Base-by-base conservation (phyloP, 805 yeast genomes). In the Zygosaccharomyces gambellarensis region DNA sequence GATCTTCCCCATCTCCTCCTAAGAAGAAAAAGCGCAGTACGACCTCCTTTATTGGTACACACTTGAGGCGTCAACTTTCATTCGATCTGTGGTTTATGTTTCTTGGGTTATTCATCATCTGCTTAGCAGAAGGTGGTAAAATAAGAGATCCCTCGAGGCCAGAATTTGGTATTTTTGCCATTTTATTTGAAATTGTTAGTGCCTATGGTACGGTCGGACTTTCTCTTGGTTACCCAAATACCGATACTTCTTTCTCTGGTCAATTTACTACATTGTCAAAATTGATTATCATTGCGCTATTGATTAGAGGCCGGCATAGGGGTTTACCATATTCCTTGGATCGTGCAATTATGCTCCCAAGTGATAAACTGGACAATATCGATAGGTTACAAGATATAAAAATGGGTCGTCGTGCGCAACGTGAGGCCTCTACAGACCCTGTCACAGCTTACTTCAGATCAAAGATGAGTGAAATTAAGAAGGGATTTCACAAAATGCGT, bases 161-260 rank as follows among this genome's bases (percentile, higher is more conserved):
- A 10, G 65, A 75, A 5, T 88, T 90, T 60, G 75, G 81, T 6
- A 78, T 88, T 17, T 92, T 92, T 66, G 72, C 79, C 4, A 73
- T 87, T 2, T 69, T 94, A 60, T 94, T 92, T 69, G 99, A 94
- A 62, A 82, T 90, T 52, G 87, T 89, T 5, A 85, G 95, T 56
- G 98, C 98, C 0, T 95, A 94, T 68, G 97, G 98, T 66, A 90
- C 97, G 0, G 98, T 92, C 43, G 99, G 99, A 0, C 69, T 94
- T 52, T 87, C 96, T 4, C 67, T 90, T 47, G 99, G 99, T 0
- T 90, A 82, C 56, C 87, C 95, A 0, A 71, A 71, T 41, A 71
- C 78, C 2, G 72, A 77, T 52, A 74, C 89, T 6, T 87, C 97
- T 1, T 79, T 94, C 43, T 77, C 85, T 14, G 89, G 80, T 0